These are phyloP conservation scores for Tylopilus balloui DNA, from an alignment of 768 basidiomycete genomes.

Conservation along the genomic window DNA sequence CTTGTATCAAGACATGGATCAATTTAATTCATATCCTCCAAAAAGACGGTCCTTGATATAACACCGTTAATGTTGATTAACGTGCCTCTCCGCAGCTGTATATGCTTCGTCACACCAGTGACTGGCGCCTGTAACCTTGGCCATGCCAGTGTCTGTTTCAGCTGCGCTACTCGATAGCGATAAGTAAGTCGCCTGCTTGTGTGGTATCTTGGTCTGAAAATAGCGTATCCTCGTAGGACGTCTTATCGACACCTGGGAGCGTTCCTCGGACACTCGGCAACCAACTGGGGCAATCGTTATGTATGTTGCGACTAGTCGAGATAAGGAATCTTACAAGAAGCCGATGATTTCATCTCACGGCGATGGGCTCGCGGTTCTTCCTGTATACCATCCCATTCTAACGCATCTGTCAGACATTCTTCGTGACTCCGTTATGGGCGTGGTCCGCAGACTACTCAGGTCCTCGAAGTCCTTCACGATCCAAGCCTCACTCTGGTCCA, in stretches of 20 bases:
- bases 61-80: constrained; percentile 1
- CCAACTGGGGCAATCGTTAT: background rate
- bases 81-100: constrained; percentile 8
- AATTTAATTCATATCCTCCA: constrained; percentile 27
- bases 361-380: background rate
- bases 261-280: background rate
- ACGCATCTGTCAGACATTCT: background rate
- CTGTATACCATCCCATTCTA: background rate
- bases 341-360: background rate
- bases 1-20: constrained; percentile 32
- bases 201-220: background rate
- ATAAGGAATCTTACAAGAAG: constrained; percentile 13
- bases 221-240: background rate
- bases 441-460: constrained; percentile 24
- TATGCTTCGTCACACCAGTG: background rate
- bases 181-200: background rate
- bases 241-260: background rate
- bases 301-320: background rate
- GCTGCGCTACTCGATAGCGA: background rate
- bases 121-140: background rate
- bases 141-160: background rate
- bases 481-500: constrained; percentile 50
- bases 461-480: constrained; percentile 51
- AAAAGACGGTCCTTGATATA: constrained; percentile 1
- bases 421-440: constrained; percentile 17